phyloP scores from a whole-genome alignment of 352 stramenopile genomes.

The Pythium insidiosum region DNA sequence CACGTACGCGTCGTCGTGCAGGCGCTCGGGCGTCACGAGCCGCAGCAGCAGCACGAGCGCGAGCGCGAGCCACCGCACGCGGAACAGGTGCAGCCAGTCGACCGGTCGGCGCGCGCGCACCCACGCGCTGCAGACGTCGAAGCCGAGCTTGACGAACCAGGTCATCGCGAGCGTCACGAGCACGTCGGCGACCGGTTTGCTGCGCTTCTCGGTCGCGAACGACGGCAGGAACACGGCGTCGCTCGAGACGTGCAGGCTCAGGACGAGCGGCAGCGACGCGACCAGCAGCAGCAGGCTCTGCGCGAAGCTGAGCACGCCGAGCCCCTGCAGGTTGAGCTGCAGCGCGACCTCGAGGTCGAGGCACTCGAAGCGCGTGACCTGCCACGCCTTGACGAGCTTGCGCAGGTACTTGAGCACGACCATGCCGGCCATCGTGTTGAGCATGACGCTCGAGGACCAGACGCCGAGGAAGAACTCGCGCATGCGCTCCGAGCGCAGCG shows the following conservation, averaged over 20 bases:
- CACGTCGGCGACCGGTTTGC: slow-evolving; percentile 14
- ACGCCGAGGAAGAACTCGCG: slow-evolving; percentile 30
- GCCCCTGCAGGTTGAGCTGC: slow-evolving; percentile 33
- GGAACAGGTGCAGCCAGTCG: slow-evolving; percentile 25
- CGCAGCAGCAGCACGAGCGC: slow-evolving; percentile 24
- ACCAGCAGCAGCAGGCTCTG: slow-evolving; percentile 27
- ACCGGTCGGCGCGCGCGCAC: slow-evolving; percentile 18
- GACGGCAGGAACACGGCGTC: slow-evolving; percentile 22
- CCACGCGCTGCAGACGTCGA: slow-evolving; percentile 30
- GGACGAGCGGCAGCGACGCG: slow-evolving; percentile 19
- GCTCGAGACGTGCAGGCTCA: slow-evolving; percentile 24
- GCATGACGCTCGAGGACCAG: slow-evolving; percentile 32
- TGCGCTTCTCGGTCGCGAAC: slow-evolving; percentile 7
- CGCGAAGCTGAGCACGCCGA: slow-evolving; percentile 33
- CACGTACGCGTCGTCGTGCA: slow-evolving; percentile 5
- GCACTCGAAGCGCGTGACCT: slow-evolving; percentile 24
- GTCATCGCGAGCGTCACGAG: slow-evolving; percentile 40
- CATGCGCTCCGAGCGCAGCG: slow-evolving; percentile 20
- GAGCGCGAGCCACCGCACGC: slow-evolving; percentile 21
- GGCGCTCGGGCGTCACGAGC: slow-evolving; percentile 10
- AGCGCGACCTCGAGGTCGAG: slow-evolving; percentile 27
- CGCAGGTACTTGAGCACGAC: slow-evolving; percentile 38
- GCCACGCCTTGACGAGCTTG: slow-evolving; percentile 24
- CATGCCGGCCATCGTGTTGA: slow-evolving; percentile 36
- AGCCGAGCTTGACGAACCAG: slow-evolving; percentile 39